These are phyloP conservation scores for Agrocybe chaxingu DNA, from an alignment of 768 basidiomycete species.

Conservation along the genomic window DNA sequence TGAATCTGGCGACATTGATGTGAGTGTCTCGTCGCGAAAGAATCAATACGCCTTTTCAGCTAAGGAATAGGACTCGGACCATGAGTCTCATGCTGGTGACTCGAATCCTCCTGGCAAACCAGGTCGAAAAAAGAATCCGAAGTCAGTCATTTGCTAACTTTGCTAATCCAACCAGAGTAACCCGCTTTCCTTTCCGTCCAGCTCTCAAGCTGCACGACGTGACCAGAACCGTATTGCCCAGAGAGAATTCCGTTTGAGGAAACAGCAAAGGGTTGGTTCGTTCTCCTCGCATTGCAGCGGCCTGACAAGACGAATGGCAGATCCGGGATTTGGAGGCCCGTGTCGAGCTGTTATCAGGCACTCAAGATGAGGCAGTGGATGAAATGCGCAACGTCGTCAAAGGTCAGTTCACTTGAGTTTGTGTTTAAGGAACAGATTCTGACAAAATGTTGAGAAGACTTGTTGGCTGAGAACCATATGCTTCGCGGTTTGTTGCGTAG, in stretches of 20 bases:
- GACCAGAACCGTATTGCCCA: conserved; percentile 93
- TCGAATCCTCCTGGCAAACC: conserved; percentile 55
- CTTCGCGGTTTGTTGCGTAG: conserved; percentile 76
- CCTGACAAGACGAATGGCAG: conserved; percentile 34
- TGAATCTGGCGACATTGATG: conserved; percentile 60
- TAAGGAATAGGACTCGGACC: conserved; percentile 58
- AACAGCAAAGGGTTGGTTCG: conserved; percentile 73
- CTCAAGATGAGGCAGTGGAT: conserved; percentile 83
- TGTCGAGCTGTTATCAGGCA: conserved; percentile 91
- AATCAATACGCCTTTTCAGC: conserved; percentile 2
- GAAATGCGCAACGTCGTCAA: conserved; percentile 82
- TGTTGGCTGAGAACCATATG: conserved; percentile 87
- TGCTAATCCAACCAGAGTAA: conserved; percentile 10
- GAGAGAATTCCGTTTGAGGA: conserved; percentile 87
- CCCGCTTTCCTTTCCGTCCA: conserved; percentile 25
- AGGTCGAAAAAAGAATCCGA: conserved; percentile 88
- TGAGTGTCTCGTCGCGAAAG: conserved; percentile 18
- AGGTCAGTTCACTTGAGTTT: conserved; percentile 36
- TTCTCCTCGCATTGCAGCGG: neutral
- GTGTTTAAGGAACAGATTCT: conserved; percentile 2
- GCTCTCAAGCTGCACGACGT: conserved; percentile 83
- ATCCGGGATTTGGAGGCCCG: conserved; percentile 94
- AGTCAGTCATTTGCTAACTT: conserved; percentile 42
- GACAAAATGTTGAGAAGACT: conserved; percentile 40
- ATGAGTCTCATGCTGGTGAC: conserved; percentile 49